Percentiles rank a stretch among this genome's conserved stretches.
Evolutionary conservation across 345 rosid genomes (phyloP).

Genomic region (Salix exigua): DNA sequence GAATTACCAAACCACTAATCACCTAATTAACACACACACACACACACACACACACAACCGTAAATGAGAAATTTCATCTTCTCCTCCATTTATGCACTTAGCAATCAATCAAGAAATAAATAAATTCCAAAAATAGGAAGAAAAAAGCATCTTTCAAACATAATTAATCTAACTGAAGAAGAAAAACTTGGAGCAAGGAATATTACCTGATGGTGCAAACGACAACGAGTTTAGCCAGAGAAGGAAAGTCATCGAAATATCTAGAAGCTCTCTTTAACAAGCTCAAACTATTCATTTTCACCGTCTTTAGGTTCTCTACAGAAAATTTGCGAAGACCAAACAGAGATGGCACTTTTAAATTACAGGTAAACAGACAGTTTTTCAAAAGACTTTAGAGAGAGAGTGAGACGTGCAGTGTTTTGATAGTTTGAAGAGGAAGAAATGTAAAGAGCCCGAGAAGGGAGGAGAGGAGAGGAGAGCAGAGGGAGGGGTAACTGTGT

Average conservation of each 20-base stretch:
- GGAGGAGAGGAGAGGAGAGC: slow-evolving; percentile 18
- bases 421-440: neutral
- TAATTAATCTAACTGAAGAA: neutral
- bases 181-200: neutral
- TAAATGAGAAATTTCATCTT: too few species aligned
- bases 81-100: too few species aligned
- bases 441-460: slow-evolving; percentile 3
- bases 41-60: too few species aligned
- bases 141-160: neutral
- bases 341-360: neutral
- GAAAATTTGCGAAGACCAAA: neutral
- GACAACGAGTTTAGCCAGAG: slow-evolving; percentile 59
- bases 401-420: neutral
- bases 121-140: neutral
- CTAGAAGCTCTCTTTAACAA: slow-evolving; percentile 56
- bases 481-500: neutral
- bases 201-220: slow-evolving; percentile 76
- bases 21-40: neutral
- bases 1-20: neutral
- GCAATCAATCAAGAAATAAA: neutral
- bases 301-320: neutral
- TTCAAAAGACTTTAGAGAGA: neutral
- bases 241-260: slow-evolving; percentile 64
- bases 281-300: slow-evolving; percentile 55
- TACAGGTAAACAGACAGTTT: neutral